Percentiles rank a stretch among this genome's conserved stretches.
These are phyloP conservation scores for Pseudogymnoascus sp. DNA, from an alignment of 2,329 filamentous ascomycete genomes.

Conservation along the genomic window DNA sequence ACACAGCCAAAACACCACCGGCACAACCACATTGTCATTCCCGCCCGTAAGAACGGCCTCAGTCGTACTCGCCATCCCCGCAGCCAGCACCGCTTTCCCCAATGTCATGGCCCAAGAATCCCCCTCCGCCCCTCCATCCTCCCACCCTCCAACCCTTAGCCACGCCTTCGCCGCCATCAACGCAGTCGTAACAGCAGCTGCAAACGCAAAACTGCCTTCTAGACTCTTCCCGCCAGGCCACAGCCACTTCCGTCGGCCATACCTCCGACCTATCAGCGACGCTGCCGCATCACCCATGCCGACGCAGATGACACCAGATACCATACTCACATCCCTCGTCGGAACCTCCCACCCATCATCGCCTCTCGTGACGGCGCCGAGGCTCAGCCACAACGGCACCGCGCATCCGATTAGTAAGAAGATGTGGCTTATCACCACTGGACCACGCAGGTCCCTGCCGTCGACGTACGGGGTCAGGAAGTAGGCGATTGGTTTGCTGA, in stretches of 20 bases:
- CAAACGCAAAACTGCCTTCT: conserved; percentile 79
- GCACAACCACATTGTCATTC: conserved; percentile 97
- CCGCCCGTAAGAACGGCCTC: conserved; percentile 93
- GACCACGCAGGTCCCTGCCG: conserved; percentile 82
- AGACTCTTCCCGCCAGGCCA: conserved; percentile 96
- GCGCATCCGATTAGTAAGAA: conserved; percentile 93
- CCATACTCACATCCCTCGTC: conserved; percentile 73
- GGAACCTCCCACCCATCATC: conserved; percentile 68
- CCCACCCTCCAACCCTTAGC: conserved; percentile 70
- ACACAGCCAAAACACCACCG: conserved; percentile 84
- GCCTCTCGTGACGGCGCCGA: conserved; percentile 57
- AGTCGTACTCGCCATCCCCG: conserved; percentile 74
- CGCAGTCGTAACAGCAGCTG: conserved; percentile 65
- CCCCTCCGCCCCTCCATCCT: conserved; percentile 61
- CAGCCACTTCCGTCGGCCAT: conserved; percentile 81
- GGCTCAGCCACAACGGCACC: conserved; percentile 82
- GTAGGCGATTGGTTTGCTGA: conserved; percentile 73
- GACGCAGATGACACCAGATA: conserved; percentile 86
- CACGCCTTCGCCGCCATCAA: conserved; percentile 62
- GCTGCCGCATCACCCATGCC: conserved; percentile 92
- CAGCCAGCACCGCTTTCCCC: conserved; percentile 65
- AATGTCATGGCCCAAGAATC: conserved; percentile 58
- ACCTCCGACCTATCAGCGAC: conserved; percentile 78
- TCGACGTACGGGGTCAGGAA: conserved; percentile 94
- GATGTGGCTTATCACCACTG: conserved; percentile 91